Percentiles rank a stretch among this genome's conserved stretches.
phyloP scores from a whole-genome alignment of 192 early-diverging fungal species.

The Glomus cerebriforme region DNA sequence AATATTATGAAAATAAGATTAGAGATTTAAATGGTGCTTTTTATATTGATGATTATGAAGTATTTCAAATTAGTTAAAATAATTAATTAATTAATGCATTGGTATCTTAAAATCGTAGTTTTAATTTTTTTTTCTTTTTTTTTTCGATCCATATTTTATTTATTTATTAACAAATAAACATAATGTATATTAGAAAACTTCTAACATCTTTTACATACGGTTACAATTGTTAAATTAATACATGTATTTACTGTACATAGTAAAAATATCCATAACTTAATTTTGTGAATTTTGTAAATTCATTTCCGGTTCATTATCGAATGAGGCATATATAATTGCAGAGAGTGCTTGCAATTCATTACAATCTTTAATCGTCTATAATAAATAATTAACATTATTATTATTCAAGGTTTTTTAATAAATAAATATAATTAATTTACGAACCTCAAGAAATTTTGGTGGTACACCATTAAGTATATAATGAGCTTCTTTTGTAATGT shows the following conservation, averaged over 20 bases:
- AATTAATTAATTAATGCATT: no score
- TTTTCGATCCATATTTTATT: neutral
- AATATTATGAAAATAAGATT: neutral
- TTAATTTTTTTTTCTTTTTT: neutral
- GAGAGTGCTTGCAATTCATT: conserved; percentile 78
- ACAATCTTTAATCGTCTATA: conserved; percentile 60
- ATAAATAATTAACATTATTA: conserved; percentile 13
- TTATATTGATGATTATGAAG: conserved; percentile 9
- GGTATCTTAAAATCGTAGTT: neutral
- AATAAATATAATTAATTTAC: neutral
- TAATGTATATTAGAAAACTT: neutral
- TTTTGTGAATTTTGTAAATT: neutral
- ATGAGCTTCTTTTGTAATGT: conserved; percentile 69
- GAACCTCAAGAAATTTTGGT: conserved; percentile 71
- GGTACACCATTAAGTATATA: conserved; percentile 71
- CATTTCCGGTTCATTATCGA: conserved; percentile 35
- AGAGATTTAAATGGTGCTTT: neutral
- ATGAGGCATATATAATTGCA: conserved; percentile 75
- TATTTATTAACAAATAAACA: neutral
- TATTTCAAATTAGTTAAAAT: conserved; percentile 5
- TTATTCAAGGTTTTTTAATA: neutral
- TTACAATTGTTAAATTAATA: neutral
- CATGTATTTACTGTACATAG: neutral
- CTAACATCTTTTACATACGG: no score
- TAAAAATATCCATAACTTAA: conserved; percentile 10